Conservation (phyloP, 805 yeast genomes). For the Spathaspora gorwiae region DNA sequence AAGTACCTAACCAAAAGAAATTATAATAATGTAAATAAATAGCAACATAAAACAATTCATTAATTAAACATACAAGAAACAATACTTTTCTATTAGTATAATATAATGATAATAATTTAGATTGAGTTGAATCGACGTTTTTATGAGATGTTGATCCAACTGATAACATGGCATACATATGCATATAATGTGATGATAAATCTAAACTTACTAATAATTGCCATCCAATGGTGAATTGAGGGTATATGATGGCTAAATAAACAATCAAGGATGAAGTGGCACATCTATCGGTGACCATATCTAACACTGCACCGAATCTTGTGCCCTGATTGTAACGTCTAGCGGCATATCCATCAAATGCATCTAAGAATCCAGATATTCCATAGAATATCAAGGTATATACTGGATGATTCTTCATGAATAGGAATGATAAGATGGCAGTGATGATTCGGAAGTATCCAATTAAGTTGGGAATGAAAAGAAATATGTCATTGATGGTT, state of each 20-base stretch:
- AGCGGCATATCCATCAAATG: constrained; percentile 95
- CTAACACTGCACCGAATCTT: constrained; percentile 91
- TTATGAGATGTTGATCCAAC: constrained; percentile 83
- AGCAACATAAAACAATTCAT: constrained; percentile 90
- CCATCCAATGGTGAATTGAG: constrained; percentile 63
- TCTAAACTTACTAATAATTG: constrained; percentile 82
- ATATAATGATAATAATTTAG: constrained; percentile 74
- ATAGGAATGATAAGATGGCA: constrained; percentile 71
- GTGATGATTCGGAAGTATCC: constrained; percentile 84
- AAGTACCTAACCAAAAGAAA: constrained; percentile 55
- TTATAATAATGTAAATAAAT: constrained; percentile 72
- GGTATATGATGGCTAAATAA: constrained; percentile 76
- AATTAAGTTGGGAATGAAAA: constrained; percentile 85
- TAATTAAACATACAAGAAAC: constrained; percentile 86
- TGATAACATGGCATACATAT: constrained; percentile 90
- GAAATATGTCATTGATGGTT: constrained; percentile 47
- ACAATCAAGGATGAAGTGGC: constrained; percentile 93
- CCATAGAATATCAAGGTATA: constrained; percentile 75
- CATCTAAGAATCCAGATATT: constrained; percentile 87
- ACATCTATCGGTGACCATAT: constrained; percentile 98
- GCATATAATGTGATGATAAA: constrained; percentile 94
- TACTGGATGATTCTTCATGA: constrained; percentile 82
- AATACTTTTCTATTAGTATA: constrained; percentile 81
- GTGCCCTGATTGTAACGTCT: constrained; percentile 85
- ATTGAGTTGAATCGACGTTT: constrained; percentile 64